These are phyloP conservation scores for Microglena sp. DNA, from an alignment of 139 green algal genomes.

Conservation along the genomic window DNA sequence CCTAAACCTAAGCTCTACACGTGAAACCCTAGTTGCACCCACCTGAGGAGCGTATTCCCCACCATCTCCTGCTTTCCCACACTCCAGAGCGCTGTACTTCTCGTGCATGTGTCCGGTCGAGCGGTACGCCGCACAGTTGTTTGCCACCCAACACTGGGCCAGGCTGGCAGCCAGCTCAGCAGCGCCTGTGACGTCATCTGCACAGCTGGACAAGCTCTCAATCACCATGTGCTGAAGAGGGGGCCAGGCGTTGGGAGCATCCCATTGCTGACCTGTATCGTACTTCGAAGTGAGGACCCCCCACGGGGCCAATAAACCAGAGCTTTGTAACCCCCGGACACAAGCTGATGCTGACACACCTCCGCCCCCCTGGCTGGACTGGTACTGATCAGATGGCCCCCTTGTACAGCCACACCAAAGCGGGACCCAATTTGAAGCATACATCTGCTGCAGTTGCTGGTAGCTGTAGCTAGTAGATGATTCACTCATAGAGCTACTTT, in stretches of 20 bases:
- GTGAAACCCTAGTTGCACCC: neutral
- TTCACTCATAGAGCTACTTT: neutral
- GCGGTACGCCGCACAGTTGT: constrained; percentile 16
- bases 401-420: constrained; percentile 63
- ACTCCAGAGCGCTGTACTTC: constrained; percentile 50
- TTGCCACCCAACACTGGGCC: constrained; percentile 39
- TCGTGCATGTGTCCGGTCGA: constrained; percentile 50
- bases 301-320: too few relatives aligned
- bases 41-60: constrained; percentile 54
- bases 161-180: constrained; percentile 26
- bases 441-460: constrained; percentile 16
- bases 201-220: constrained; percentile 18
- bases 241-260: constrained; percentile 90
- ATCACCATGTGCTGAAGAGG: constrained; percentile 75
- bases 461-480: neutral
- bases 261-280: constrained; percentile 83
- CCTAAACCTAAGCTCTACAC: neutral
- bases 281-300: constrained; percentile 54
- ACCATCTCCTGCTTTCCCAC: constrained; percentile 29
- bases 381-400: too few relatives aligned
- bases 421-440: constrained; percentile 76
- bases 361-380: too few relatives aligned
- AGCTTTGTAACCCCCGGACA: too few relatives aligned
- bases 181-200: neutral
- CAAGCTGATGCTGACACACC: too few relatives aligned